Conservation (phyloP, 495 filamentous ascomycete genomes). For the Lindgomyces ingoldianus region DNA sequence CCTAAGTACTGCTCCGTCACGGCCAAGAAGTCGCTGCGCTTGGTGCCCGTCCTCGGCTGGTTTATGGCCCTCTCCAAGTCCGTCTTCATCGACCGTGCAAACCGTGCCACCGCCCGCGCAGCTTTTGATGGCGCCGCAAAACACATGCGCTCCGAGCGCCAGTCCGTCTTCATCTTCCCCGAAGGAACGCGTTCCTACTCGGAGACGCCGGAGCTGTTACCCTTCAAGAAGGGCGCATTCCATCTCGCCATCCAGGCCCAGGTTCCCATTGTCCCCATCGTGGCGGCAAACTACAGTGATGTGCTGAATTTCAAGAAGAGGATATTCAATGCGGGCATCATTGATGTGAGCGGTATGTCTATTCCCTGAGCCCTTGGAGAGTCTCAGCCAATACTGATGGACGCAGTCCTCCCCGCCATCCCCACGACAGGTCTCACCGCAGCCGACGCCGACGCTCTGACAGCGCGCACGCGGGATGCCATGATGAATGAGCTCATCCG, state of each 20-base stretch:
- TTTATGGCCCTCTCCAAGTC: slow-evolving; percentile 90
- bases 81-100: slow-evolving; percentile 91
- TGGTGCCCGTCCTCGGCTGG: slow-evolving; percentile 88
- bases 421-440: slow-evolving; percentile 72
- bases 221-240: slow-evolving; percentile 98
- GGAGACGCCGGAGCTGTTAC: slow-evolving; percentile 72
- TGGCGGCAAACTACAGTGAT: slow-evolving; percentile 84
- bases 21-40: slow-evolving; percentile 81
- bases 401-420: slow-evolving; percentile 77
- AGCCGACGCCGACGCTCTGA: slow-evolving; percentile 79
- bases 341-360: slow-evolving; percentile 73
- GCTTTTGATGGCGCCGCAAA: slow-evolving; percentile 81
- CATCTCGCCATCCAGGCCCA: slow-evolving; percentile 92
- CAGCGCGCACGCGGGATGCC: slow-evolving; percentile 66
- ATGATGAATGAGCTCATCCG: slow-evolving; percentile 75
- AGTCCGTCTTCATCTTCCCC: slow-evolving; percentile 81
- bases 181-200: slow-evolving; percentile 93
- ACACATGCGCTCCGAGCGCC: slow-evolving; percentile 71
- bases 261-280: slow-evolving; percentile 87
- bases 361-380: not conserved
- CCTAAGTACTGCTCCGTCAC: slow-evolving; percentile 91
- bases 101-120: slow-evolving; percentile 74
- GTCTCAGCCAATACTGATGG: not conserved
- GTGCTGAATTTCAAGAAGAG: slow-evolving; percentile 68
- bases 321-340: slow-evolving; percentile 71